Evolutionary conservation across 2,329 filamentous ascomycete genomes (phyloP).

Genomic region (Monosporascus sp.): DNA sequence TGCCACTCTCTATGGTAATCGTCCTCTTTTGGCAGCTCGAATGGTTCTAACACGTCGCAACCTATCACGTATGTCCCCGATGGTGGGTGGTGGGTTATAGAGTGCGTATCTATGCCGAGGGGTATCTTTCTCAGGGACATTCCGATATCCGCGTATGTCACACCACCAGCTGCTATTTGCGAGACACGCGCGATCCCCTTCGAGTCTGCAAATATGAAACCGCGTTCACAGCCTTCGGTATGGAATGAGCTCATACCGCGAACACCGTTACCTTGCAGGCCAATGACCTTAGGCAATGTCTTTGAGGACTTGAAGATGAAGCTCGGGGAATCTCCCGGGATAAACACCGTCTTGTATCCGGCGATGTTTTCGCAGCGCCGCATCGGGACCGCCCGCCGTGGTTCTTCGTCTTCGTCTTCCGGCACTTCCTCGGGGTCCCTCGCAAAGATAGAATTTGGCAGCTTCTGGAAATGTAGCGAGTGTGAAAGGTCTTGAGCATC

Average conservation of each 20-base stretch:
- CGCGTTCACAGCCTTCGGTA: slow-evolving; percentile 69
- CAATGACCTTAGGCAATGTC: slow-evolving; percentile 69
- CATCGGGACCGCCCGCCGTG: slow-evolving; percentile 47
- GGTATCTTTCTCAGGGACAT: slow-evolving; percentile 69
- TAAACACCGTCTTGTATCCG: slow-evolving; percentile 76
- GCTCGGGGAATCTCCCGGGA: slow-evolving; percentile 72
- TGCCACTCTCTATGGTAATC: slow-evolving; percentile 78
- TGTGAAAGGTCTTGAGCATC: slow-evolving; percentile 42
- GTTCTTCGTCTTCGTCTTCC: slow-evolving; percentile 45
- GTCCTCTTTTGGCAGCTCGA: slow-evolving; percentile 81
- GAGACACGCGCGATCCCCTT: slow-evolving; percentile 69
- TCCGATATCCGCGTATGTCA: slow-evolving; percentile 67
- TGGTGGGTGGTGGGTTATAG: slow-evolving; percentile 70
- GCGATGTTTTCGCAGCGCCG: slow-evolving; percentile 59
- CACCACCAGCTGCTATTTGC: slow-evolving; percentile 57
- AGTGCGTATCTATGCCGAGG: slow-evolving; percentile 64
- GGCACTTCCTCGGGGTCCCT: slow-evolving; percentile 44
- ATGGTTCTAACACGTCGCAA: slow-evolving; percentile 62
- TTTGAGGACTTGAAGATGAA: slow-evolving; percentile 81
- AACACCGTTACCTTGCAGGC: slow-evolving; percentile 63
- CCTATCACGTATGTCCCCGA: slow-evolving; percentile 72
- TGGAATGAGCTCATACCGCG: slow-evolving; percentile 72
- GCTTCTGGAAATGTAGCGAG: slow-evolving; percentile 70
- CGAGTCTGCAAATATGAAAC: slow-evolving; percentile 76
- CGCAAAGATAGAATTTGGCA: slow-evolving; percentile 63